phyloP scores from a whole-genome alignment of 2,329 filamentous ascomycete species.

The Stachybotrys elegans region DNA sequence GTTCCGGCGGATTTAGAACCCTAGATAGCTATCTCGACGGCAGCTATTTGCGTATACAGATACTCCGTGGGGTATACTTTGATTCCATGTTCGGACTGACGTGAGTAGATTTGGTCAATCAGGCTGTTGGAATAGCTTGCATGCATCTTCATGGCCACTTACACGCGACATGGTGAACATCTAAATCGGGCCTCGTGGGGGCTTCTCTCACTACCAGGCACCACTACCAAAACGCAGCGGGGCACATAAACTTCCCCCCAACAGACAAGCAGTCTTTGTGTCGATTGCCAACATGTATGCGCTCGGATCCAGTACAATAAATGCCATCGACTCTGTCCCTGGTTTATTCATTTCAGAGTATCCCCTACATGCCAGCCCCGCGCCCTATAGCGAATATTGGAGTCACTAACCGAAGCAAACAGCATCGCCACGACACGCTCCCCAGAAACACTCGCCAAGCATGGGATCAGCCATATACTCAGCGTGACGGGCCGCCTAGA shows the following conservation, averaged over 20 bases:
- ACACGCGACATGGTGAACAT: too few relatives aligned
- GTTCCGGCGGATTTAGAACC: too few relatives aligned
- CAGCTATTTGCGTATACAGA: too few relatives aligned
- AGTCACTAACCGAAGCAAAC: neutral
- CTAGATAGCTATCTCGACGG: too few relatives aligned
- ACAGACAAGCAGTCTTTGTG: neutral
- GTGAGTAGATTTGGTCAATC: too few relatives aligned
- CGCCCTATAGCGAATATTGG: neutral
- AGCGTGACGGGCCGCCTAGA: neutral
- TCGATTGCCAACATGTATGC: neutral
- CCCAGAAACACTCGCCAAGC: neutral
- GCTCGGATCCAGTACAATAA: neutral
- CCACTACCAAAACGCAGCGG: neutral
- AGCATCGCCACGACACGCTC: neutral
- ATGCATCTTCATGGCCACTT: too few relatives aligned
- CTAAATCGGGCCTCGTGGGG: neutral
- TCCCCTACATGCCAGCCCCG: neutral
- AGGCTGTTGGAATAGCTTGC: too few relatives aligned
- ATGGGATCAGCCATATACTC: conserved; percentile 1
- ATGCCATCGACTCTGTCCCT: neutral
- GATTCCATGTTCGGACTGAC: too few relatives aligned
- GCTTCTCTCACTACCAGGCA: neutral
- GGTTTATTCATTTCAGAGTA: neutral
- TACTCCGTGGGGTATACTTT: too few relatives aligned
- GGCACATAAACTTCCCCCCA: neutral